Percentiles rank a stretch among this genome's conserved stretches.
Conservation (phyloP, 768 basidiomycete species). For the Panaeolus cyanescens region DNA sequence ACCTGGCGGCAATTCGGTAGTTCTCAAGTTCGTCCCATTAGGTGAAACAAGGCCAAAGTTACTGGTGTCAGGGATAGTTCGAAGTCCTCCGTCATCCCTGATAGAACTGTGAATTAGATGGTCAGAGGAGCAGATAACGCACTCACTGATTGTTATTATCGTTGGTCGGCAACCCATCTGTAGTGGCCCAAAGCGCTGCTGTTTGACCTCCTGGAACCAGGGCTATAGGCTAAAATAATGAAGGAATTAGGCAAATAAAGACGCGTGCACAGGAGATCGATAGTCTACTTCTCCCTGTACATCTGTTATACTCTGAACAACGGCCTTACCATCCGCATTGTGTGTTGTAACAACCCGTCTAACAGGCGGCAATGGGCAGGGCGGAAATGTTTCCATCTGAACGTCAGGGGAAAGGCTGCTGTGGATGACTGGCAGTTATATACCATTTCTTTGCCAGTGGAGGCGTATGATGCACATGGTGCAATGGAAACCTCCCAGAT, state of each 20-base stretch:
- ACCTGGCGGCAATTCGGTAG: conserved; percentile 59
- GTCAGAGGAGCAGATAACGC: neutral
- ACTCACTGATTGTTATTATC: conserved; percentile 52
- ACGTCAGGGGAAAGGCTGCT: no score
- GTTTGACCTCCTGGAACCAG: conserved; percentile 35
- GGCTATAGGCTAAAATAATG: conserved; percentile 30
- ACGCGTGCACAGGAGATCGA: no score
- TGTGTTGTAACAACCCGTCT: conserved; percentile 57
- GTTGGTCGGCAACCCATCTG: conserved; percentile 48
- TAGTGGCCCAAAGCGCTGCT: conserved; percentile 50
- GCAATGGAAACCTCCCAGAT: no score
- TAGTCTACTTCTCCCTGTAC: conserved; percentile 30
- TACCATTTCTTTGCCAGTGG: no score
- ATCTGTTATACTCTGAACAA: conserved; percentile 37
- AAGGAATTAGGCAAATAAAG: no score
- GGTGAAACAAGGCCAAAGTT: conserved; percentile 46
- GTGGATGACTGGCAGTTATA: no score
- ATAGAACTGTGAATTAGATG: neutral
- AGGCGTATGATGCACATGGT: no score
- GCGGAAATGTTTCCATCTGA: conserved; percentile 24
- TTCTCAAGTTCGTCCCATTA: conserved; percentile 48
- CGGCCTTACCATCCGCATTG: conserved; percentile 39
- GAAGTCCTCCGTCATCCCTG: conserved; percentile 54
- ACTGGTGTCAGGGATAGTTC: conserved; percentile 35
- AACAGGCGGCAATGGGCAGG: conserved; percentile 33